Evolutionary conservation across 2,329 filamentous ascomycete species (phyloP).

Genomic region (Calonectria henricotiae): DNA sequence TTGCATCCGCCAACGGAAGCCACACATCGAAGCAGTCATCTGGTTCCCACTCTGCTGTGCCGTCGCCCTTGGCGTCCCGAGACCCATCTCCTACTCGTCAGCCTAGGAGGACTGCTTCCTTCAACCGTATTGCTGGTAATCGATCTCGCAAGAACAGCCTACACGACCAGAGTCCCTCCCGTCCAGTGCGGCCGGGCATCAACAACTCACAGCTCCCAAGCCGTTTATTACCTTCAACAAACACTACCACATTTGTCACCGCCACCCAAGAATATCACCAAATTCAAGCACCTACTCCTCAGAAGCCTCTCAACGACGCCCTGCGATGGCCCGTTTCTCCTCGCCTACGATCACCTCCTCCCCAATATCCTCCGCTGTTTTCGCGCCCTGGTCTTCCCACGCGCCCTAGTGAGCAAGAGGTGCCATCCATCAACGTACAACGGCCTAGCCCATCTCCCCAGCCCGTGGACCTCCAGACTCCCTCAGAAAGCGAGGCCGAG

Average conservation of each 20-base stretch:
- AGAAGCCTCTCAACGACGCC: conserved; percentile 74
- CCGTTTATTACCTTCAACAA: conserved; percentile 78
- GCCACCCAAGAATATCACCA: conserved; percentile 73
- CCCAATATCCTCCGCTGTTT: conserved; percentile 75
- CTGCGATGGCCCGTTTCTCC: conserved; percentile 86
- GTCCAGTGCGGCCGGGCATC: conserved; percentile 67
- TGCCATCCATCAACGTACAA: conserved; percentile 70
- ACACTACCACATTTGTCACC: conserved; percentile 77
- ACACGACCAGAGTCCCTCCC: conserved; percentile 76
- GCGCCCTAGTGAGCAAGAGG: conserved; percentile 67
- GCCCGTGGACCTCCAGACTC: conserved; percentile 59
- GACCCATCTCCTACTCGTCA: conserved; percentile 67
- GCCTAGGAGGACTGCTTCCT: conserved; percentile 57
- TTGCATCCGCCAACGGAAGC: conserved; percentile 49
- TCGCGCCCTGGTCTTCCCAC: conserved; percentile 65
- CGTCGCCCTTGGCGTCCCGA: conserved; percentile 61
- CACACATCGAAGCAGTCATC: conserved; percentile 59
- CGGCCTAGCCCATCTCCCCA: conserved; percentile 66
- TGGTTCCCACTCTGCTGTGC: conserved; percentile 57
- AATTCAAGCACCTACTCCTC: conserved; percentile 75
- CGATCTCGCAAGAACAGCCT: conserved; percentile 78
- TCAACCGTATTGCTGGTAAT: conserved; percentile 59
- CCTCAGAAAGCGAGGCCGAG: conserved; percentile 70
- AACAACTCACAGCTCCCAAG: conserved; percentile 76
- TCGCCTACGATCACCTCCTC: conserved; percentile 83